A percentile compares a stretch with the other conserved stretches of the same genome.
phyloP scores from a whole-genome alignment of 805 yeast genomes.

The Yarrowia keelungensis region DNA sequence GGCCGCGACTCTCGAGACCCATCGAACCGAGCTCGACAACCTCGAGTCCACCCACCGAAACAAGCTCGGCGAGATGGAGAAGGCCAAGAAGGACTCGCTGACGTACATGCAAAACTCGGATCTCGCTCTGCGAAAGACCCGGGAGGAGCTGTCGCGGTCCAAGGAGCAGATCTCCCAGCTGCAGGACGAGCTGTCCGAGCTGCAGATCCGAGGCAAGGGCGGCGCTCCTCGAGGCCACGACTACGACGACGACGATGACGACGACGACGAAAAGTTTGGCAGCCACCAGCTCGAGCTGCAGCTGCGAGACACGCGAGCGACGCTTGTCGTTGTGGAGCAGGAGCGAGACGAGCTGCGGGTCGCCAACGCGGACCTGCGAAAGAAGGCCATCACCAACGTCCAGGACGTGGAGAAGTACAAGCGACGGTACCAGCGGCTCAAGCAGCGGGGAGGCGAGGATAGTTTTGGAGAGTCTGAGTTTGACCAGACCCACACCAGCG shows the following conservation, averaged over 20 bases:
- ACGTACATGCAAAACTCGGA: conserved; percentile 76
- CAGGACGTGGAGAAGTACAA: conserved; percentile 43
- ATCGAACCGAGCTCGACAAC: conserved; percentile 51
- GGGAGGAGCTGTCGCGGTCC: conserved; percentile 70
- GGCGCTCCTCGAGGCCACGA: conserved; percentile 44
- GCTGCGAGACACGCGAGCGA: conserved; percentile 84
- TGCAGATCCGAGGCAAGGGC: conserved; percentile 55
- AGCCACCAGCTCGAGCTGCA: conserved; percentile 71
- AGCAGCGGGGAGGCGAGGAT: conserved; percentile 39
- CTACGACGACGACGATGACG: conserved; percentile 46
- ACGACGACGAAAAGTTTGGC: conserved; percentile 45
- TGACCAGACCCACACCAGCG: conserved; percentile 41
- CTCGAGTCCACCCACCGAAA: conserved; percentile 50
- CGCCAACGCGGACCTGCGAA: conserved; percentile 46
- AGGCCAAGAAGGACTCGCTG: conserved; percentile 72
- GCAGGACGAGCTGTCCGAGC: conserved; percentile 70
- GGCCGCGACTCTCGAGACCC: conserved; percentile 35
- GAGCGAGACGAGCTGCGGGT: conserved; percentile 74
- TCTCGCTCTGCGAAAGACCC: conserved; percentile 74
- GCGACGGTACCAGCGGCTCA: conserved; percentile 37
- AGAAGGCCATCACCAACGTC: conserved; percentile 46
- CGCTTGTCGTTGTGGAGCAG: conserved; percentile 76
- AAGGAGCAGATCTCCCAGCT: conserved; percentile 63
- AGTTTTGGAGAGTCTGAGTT: conserved; percentile 41
- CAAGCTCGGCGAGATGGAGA: conserved; percentile 58